Percentiles rank a stretch among this genome's conserved stretches.
These are phyloP conservation scores for Leccinum fallax DNA, from an alignment of 1,284 basidiomycete genomes.

Conservation along the genomic window DNA sequence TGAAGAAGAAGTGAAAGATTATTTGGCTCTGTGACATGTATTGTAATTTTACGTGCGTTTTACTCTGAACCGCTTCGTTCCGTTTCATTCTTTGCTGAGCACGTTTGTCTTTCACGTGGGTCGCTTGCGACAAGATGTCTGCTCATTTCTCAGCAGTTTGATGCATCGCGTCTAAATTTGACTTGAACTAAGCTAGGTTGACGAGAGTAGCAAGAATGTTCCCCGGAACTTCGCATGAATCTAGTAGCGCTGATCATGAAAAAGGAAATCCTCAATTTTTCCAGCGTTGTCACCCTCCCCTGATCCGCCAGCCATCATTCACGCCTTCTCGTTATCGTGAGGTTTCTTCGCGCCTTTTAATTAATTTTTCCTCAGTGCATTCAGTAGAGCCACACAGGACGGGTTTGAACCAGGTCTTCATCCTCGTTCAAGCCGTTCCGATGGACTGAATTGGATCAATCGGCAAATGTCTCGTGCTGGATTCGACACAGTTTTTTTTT, in stretches of 20 bases:
- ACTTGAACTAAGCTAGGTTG: slow-evolving; percentile 2
- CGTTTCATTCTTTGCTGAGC: slow-evolving; percentile 20
- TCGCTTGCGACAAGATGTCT: slow-evolving; percentile 8
- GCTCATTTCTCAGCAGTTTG: slow-evolving; percentile 9
- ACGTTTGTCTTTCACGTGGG: slow-evolving; percentile 12
- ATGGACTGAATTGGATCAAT: slow-evolving; percentile 20
- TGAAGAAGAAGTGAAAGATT: slow-evolving; percentile 94
- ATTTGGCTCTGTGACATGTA: slow-evolving; percentile 73
- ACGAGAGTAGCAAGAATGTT: slow-evolving; percentile 9
- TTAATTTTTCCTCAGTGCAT: slow-evolving; percentile 27
- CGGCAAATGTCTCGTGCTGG: slow-evolving; percentile 17
- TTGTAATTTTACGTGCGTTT: slow-evolving; percentile 36
- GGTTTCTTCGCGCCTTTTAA: slow-evolving; percentile 33
- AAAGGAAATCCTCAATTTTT: slow-evolving; percentile 24
- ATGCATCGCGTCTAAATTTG: slow-evolving; percentile 9
- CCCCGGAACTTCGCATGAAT: slow-evolving; percentile 12
- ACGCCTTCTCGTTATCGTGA: slow-evolving; percentile 33
- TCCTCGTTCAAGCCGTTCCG: slow-evolving; percentile 15
- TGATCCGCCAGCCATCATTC: slow-evolving; percentile 36
- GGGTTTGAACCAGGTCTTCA: slow-evolving; percentile 10
- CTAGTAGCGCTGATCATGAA: slow-evolving; percentile 32
- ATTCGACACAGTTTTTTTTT: slow-evolving; percentile 7
- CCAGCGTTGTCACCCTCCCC: slow-evolving; percentile 29
- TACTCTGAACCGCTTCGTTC: slow-evolving; percentile 19
- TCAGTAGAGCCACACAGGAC: slow-evolving; percentile 16